Evolutionary conservation across 1,284 basidiomycete genomes (phyloP), one percentile per base, ranked within the genome.

Genomic region (Pisolithus thermaeus): DNA sequence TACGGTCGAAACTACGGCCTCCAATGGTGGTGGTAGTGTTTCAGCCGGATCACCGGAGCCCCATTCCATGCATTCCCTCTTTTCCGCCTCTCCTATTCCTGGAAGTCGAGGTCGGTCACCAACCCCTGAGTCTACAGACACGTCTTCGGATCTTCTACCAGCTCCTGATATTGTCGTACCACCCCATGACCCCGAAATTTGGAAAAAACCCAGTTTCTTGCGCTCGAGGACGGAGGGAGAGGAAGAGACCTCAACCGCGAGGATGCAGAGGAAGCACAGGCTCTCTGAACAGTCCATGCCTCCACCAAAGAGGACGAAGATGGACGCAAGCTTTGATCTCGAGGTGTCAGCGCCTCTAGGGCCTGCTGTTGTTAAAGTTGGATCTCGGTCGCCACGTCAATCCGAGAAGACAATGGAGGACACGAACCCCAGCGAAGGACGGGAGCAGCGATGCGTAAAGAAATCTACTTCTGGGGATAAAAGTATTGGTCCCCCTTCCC

Each of bases 171-270:
- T 7, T 4, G 37, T 27, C 11, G n/a, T 28, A 32, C 44, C 51
- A 38, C 43, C 40, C 35, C 66, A 65, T 25, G 56, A 65, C 27
- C 30, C 62, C 4, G 56, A 55, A 27, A 47, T 64, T 36, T 65
- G 64, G 64, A 67, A 60, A 42, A 52, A 54, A 7, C 64, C 64
- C 9, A 65, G 62, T 42, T 65, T 65, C 47, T 54, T 69, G 45
- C 18, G 42, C 16, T 25, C 27, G 25, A 28, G 8, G 23, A 43
- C 30, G 42, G 23, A 18, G 23, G 27, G n/a, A 18, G 23, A 43
- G 12, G 28, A 32, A 18, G 32, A 35, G 20, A 12, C 11, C 11
- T 32, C 20, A 35, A 8, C 20, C 12, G 20, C 43, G 20, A 66
- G 38, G 38, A 22, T 30, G 38, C 65, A 58, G 39, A 53, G 27